Evolutionary conservation across 805 yeast genomes (phyloP).

Genomic region (Yarrowia keelungensis): DNA sequence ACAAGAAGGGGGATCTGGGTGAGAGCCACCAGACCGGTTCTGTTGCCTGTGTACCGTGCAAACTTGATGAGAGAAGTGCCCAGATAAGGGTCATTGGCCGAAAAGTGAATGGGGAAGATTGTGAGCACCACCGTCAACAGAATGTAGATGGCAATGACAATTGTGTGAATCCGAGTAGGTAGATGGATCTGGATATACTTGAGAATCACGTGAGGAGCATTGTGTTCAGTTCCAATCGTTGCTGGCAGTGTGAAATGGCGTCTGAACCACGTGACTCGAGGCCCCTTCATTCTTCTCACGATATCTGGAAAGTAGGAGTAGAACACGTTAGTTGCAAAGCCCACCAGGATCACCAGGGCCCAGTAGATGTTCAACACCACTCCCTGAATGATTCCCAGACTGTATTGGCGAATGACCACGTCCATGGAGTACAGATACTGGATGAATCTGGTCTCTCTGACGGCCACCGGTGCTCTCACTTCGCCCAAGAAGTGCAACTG

Average conservation of each 20-base stretch:
- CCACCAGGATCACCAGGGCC: conserved; percentile 22
- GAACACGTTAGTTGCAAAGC: conserved; percentile 18
- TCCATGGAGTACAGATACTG: conserved; percentile 35
- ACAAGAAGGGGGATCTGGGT: conserved; percentile 20
- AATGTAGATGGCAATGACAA: conserved; percentile 24
- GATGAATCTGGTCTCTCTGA: conserved; percentile 14
- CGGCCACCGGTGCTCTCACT: conserved; percentile 25
- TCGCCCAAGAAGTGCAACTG: conserved; percentile 28
- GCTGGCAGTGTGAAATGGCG: conserved; percentile 29
- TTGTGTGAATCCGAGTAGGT: conserved; percentile 23
- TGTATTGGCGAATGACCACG: conserved; percentile 21
- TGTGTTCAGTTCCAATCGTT: conserved; percentile 13
- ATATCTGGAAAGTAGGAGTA: conserved; percentile 28
- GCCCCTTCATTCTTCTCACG: conserved; percentile 14
- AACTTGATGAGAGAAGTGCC: conserved; percentile 28
- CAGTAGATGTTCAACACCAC: conserved; percentile 33
- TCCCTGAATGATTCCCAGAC: conserved; percentile 33
- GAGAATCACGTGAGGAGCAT: conserved; percentile 23
- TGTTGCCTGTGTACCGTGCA: conserved; percentile 26
- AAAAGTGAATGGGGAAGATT: conserved; percentile 30
- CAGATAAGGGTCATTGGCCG: conserved; percentile 22
- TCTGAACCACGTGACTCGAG: conserved; percentile 26
- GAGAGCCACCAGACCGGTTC: conserved; percentile 37
- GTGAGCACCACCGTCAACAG: background rate
- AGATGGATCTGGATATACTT: conserved; percentile 32